These are phyloP conservation scores for Brassica balearica DNA, from an alignment of 441 rosid genomes.

Conservation along the genomic window DNA sequence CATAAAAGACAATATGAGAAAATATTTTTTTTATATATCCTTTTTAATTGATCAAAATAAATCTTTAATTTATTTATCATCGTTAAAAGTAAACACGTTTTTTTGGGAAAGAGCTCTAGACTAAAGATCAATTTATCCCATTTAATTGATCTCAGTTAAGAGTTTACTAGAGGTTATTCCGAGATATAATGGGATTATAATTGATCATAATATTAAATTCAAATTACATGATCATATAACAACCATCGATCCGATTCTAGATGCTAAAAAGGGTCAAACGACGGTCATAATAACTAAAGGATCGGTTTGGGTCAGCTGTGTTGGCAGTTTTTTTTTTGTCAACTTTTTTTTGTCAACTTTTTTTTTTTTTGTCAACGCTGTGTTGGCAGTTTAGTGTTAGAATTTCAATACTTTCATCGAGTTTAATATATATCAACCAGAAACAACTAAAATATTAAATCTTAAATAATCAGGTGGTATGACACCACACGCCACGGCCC, in stretches of 20 bases:
- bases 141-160: background rate
- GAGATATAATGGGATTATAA: background rate
- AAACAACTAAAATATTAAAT: background rate
- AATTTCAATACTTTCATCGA: conserved; percentile 26
- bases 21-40: conserved; percentile 10
- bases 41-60: background rate
- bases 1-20: conserved; percentile 15
- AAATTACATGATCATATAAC: background rate
- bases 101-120: conserved; percentile 26
- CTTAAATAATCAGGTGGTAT: too few species aligned
- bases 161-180: background rate
- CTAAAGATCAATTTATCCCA: conserved; percentile 22
- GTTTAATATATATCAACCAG: conserved; percentile 25
- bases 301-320: conserved; percentile 13
- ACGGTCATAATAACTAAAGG: background rate
- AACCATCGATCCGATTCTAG: background rate
- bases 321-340: conserved; percentile 9
- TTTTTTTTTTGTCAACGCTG: background rate
- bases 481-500: background rate
- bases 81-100: conserved; percentile 30
- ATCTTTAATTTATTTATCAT: conserved; percentile 32
- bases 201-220: background rate
- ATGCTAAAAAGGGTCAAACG: background rate
- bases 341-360: too few species aligned
- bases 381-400: conserved; percentile 17